Evolutionary conservation across 495 filamentous ascomycete species (phyloP).

Genomic region (Aspergillus sparsus): DNA sequence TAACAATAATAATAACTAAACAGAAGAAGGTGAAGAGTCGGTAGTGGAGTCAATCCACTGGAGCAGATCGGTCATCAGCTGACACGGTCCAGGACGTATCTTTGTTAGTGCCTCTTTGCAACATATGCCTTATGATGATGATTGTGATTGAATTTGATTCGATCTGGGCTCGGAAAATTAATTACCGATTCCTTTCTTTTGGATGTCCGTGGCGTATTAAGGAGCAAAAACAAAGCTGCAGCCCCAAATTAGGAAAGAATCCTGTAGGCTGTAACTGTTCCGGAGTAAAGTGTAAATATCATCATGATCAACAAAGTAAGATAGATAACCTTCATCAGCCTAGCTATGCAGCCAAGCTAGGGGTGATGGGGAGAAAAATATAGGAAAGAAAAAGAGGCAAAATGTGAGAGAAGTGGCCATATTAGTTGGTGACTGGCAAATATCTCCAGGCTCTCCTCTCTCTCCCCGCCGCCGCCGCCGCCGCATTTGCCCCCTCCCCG

Average conservation of each 20-base stretch:
- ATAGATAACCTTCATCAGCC: too few relatives aligned
- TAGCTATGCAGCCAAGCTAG: too few relatives aligned
- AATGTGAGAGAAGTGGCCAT: too few relatives aligned
- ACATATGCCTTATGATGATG: not conserved
- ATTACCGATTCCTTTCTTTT: not conserved
- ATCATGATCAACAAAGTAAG: not conserved
- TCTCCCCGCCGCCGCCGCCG: too few relatives aligned
- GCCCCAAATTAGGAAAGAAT: not conserved
- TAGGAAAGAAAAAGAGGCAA: too few relatives aligned
- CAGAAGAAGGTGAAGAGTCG: not conserved
- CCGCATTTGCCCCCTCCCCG: too few relatives aligned
- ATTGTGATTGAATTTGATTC: not conserved
- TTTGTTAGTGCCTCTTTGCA: not conserved
- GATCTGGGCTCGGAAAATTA: not conserved
- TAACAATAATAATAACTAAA: not conserved
- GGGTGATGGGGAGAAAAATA: too few relatives aligned
- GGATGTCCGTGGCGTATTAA: not conserved
- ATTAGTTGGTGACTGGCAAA: too few relatives aligned
- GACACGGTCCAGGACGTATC: not conserved
- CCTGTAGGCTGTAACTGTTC: not conserved
- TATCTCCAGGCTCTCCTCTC: too few relatives aligned
- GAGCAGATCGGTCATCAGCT: not conserved
- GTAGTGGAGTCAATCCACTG: not conserved
- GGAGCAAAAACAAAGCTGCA: not conserved
- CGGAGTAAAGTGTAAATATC: not conserved